These are phyloP conservation scores for Leishmania aethiopica DNA, from an alignment of 208 protist species.

Conservation along the genomic window DNA sequence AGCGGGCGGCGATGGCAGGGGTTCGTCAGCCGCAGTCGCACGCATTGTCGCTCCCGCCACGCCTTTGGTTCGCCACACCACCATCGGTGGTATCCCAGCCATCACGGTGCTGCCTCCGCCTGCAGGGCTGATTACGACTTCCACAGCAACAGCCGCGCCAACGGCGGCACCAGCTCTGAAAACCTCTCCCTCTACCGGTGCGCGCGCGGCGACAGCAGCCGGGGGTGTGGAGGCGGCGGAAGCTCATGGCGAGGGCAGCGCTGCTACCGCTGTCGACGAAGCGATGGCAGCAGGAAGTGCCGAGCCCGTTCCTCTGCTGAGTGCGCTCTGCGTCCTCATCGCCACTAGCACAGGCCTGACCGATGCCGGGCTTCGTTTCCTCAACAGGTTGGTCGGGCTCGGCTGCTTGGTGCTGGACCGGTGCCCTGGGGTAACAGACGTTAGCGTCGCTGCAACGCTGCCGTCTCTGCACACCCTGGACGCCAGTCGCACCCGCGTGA, in stretches of 20 bases:
- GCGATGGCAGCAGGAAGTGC: not conserved
- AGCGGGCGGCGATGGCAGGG: not conserved
- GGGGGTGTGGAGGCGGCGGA: not conserved
- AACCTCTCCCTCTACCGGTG: not conserved
- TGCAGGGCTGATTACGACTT: not conserved
- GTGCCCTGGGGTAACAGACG: constrained; percentile 18
- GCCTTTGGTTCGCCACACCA: constrained; percentile 12
- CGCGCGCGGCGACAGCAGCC: not conserved
- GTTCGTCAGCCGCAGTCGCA: not conserved
- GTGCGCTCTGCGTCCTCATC: constrained; percentile 22
- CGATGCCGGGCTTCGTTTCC: constrained; percentile 15
- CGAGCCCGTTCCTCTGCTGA: constrained; percentile 11
- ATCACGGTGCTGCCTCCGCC: constrained; percentile 32
- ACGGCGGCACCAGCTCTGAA: not conserved
- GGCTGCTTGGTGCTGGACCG: constrained; percentile 25
- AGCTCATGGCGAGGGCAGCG: not conserved
- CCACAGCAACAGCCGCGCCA: not conserved
- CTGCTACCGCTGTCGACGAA: not conserved
- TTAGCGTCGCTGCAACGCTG: constrained; percentile 33
- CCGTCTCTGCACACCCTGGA: constrained; percentile 38
- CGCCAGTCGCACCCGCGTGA: constrained; percentile 39
- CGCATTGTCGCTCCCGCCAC: not conserved
- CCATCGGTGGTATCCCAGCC: constrained; percentile 26
- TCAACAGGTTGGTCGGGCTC: constrained; percentile 13
- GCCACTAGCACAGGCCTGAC: constrained; percentile 27